phyloP scores from a whole-genome alignment of 225 moss, liverwort and hornwort species.

The Anthoceros angustus region DNA sequence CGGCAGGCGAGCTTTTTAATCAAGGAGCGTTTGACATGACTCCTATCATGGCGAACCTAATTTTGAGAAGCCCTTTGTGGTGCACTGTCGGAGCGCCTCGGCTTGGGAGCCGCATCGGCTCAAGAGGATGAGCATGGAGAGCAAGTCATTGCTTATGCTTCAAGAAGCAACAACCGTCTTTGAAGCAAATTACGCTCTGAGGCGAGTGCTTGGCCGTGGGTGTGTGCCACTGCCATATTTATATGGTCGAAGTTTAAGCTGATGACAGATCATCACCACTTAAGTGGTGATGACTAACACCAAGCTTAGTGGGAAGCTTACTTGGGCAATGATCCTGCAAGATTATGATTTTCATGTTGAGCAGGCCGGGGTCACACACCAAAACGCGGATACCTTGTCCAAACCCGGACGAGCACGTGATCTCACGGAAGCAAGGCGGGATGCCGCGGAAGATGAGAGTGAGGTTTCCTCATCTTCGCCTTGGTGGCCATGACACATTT shows the following conservation, averaged over 20 bases:
- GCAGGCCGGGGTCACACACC: too few species aligned
- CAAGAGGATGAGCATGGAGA: neutral
- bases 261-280: constrained; percentile 5
- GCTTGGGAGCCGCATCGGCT: neutral
- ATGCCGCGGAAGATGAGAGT: too few species aligned
- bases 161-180: neutral
- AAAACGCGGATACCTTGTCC: too few species aligned
- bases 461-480: too few species aligned
- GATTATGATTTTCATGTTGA: neutral
- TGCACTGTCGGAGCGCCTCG: neutral
- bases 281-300: constrained; percentile 1
- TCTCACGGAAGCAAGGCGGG: too few species aligned
- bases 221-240: neutral
- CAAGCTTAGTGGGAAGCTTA: neutral
- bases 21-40: too few species aligned
- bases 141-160: neutral
- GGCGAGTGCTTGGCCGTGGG: neutral
- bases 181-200: neutral
- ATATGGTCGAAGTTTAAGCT: constrained; percentile 6
- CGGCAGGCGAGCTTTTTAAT: too few species aligned
- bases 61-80: neutral
- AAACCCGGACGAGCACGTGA: neutral
- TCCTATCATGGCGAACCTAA: neutral
- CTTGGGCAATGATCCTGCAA: neutral
- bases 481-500: too few species aligned